phyloP scores from a whole-genome alignment of 805 yeast species.

The Clavispora asparagi region DNA sequence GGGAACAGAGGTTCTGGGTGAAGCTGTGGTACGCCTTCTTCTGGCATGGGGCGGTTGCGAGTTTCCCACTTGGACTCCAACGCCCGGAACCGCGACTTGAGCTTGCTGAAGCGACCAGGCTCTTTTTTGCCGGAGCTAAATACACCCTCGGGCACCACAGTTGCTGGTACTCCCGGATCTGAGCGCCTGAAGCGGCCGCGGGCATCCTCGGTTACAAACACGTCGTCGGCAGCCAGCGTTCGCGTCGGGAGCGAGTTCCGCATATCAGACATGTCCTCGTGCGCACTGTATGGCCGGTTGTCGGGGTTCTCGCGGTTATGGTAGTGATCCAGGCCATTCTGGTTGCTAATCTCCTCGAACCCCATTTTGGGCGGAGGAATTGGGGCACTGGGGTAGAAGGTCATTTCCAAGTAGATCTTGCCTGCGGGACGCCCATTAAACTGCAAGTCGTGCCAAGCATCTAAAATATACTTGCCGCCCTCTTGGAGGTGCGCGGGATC shows the following conservation, averaged over 20 bases:
- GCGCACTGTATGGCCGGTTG: too few species aligned
- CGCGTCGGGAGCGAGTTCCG: constrained; percentile 5
- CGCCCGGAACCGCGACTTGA: constrained; percentile 27
- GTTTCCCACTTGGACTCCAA: constrained; percentile 29
- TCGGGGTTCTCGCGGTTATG: too few species aligned
- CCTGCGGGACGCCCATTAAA: constrained; percentile 79
- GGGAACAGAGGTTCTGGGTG: background rate
- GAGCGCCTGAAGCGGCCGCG: constrained; percentile 7
- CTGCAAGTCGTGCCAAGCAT: constrained; percentile 73
- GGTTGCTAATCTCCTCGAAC: background rate
- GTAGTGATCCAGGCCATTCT: too few species aligned
- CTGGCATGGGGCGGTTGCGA: background rate
- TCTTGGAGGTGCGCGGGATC: constrained; percentile 41
- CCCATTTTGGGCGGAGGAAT: constrained; percentile 35
- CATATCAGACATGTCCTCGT: constrained; percentile 1
- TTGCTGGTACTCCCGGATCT: constrained; percentile 4
- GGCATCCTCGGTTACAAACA: constrained; percentile 9
- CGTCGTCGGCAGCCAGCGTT: constrained; percentile 3
- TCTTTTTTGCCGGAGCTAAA: constrained; percentile 15
- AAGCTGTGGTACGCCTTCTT: background rate
- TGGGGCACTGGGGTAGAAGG: constrained; percentile 68
- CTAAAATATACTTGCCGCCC: constrained; percentile 65
- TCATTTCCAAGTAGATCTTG: constrained; percentile 82
- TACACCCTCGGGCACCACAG: constrained; percentile 1
- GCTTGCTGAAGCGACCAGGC: constrained; percentile 24